phyloP scores from a whole-genome alignment of 2,329 filamentous ascomycete species.

The Helotiales sp. region DNA sequence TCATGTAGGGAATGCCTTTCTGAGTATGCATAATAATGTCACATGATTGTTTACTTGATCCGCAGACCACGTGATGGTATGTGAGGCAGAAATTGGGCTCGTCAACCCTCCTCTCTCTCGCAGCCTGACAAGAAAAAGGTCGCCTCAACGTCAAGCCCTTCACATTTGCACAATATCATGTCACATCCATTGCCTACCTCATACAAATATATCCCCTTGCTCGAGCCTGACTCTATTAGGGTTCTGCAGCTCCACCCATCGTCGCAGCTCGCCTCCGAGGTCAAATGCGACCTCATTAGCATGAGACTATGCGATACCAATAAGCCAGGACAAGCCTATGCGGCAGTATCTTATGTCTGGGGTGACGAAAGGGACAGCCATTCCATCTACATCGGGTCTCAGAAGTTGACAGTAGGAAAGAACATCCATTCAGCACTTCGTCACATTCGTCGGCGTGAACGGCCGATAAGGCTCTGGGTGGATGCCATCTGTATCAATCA shows the following conservation, averaged over 20 bases:
- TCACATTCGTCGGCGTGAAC: background rate
- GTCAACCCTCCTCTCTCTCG: background rate
- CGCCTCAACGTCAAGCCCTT: background rate
- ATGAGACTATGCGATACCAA: background rate
- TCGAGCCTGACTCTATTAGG: background rate
- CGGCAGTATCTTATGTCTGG: background rate
- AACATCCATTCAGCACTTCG: background rate
- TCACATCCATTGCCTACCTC: background rate
- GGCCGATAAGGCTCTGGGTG: background rate
- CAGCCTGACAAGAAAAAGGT: background rate
- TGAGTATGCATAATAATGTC: background rate
- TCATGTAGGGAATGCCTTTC: background rate
- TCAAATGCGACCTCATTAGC: background rate
- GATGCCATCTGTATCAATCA: constrained; percentile 5
- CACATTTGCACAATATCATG: background rate
- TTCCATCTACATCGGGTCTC: background rate
- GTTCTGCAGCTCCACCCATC: background rate
- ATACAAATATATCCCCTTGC: background rate
- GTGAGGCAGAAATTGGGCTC: background rate
- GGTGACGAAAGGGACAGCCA: background rate
- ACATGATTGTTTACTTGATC: background rate
- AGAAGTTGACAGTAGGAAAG: background rate
- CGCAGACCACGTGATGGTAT: background rate
- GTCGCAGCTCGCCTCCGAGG: background rate
- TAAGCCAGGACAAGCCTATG: background rate